These are phyloP conservation scores for Paramecium primaurelia DNA, from an alignment of 73 alveolate species.

Conservation along the genomic window DNA sequence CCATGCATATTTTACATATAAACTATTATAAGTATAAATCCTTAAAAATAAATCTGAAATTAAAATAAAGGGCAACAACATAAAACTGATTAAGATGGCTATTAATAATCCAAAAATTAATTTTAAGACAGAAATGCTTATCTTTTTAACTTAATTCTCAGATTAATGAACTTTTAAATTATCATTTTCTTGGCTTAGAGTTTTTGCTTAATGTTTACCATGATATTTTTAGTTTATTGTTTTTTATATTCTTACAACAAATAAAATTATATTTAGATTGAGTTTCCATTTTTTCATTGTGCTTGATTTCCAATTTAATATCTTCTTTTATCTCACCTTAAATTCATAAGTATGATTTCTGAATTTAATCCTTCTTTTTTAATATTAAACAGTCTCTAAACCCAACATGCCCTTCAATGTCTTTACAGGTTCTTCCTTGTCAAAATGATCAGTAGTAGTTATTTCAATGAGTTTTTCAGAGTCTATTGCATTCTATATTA, in stretches of 20 bases:
- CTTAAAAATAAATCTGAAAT: background rate
- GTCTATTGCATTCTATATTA: background rate
- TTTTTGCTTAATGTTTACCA: background rate
- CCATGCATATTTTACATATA: background rate
- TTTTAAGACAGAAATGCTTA: background rate
- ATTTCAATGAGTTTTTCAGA: background rate
- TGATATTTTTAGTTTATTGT: background rate
- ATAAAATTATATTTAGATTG: background rate
- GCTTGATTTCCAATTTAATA: background rate
- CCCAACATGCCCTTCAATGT: background rate
- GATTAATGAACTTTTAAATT: background rate
- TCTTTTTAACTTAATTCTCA: background rate
- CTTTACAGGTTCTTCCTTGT: background rate
- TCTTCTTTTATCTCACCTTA: background rate
- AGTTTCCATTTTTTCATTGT: background rate
- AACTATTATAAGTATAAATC: background rate
- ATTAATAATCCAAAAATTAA: background rate
- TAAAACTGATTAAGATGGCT: background rate
- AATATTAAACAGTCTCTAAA: background rate
- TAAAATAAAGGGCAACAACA: background rate
- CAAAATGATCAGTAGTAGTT: background rate
- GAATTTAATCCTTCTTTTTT: background rate
- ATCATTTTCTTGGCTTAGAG: background rate
- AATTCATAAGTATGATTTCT: background rate
- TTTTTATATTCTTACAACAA: background rate